These are phyloP conservation scores for Fusarium odoratissimum DNA, from an alignment of 2,329 filamentous ascomycete genomes.

Conservation along the genomic window DNA sequence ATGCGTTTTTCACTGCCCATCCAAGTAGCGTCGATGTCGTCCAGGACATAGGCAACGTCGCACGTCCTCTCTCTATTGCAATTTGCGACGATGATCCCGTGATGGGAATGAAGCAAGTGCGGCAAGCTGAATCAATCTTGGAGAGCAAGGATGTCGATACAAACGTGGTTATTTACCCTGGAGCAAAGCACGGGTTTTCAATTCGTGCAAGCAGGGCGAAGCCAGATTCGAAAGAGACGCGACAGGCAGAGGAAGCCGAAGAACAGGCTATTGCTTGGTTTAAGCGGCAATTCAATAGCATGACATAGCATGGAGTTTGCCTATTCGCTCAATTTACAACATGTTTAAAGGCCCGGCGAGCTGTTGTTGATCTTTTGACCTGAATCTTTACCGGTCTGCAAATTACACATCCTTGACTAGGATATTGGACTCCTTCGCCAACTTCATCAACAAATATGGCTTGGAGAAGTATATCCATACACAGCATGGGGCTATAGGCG, in stretches of 20 bases:
- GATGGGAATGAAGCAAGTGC: not conserved
- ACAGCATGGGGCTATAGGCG: too few species aligned
- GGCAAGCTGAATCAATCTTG: not conserved
- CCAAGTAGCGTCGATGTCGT: not conserved
- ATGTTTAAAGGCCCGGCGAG: too few species aligned
- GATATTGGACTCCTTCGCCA: too few species aligned
- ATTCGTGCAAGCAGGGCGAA: not conserved
- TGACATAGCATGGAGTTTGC: fast-evolving
- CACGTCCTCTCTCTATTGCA: not conserved
- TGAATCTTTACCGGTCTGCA: too few species aligned
- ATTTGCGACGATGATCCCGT: not conserved
- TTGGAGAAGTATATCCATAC: too few species aligned
- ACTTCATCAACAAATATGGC: too few species aligned
- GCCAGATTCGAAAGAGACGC: not conserved
- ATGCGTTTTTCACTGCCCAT: not conserved
- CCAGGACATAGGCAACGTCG: not conserved
- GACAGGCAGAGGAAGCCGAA: not conserved
- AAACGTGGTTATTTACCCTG: not conserved
- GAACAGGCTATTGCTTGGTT: not conserved
- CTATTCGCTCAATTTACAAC: too few species aligned
- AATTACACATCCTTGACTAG: too few species aligned
- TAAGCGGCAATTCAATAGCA: not conserved
- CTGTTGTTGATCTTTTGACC: too few species aligned
- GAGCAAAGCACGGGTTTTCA: not conserved
- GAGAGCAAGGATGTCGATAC: not conserved